Evolutionary conservation across 306 rosid genomes (phyloP).

Genomic region (Oxytropis ochrocephala): DNA sequence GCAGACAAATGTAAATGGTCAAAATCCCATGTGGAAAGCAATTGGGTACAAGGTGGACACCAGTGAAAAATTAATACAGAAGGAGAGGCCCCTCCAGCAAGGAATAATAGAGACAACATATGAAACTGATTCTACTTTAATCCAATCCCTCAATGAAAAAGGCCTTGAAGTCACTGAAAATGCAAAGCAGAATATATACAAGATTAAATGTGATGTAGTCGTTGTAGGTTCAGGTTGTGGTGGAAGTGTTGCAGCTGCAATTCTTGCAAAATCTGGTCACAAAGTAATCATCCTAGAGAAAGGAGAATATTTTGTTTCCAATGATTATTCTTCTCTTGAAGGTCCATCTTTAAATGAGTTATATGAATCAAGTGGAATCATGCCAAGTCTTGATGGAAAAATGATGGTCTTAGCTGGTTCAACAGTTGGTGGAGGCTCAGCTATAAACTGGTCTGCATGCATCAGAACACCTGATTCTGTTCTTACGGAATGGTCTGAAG

Average conservation of each 20-base stretch:
- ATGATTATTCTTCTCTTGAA: slow-evolving; percentile 81
- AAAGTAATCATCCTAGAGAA: slow-evolving; percentile 80
- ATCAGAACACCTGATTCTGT: slow-evolving; percentile 70
- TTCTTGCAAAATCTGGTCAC: slow-evolving; percentile 71
- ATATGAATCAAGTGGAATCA: slow-evolving; percentile 61
- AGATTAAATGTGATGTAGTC: slow-evolving; percentile 81
- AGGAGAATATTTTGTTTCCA: slow-evolving; percentile 72
- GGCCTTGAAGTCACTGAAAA: slow-evolving; percentile 64
- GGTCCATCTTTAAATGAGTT: slow-evolving; percentile 71
- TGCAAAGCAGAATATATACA: slow-evolving; percentile 31
- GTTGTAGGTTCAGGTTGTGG: slow-evolving; percentile 90
- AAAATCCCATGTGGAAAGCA: slow-evolving; percentile 66
- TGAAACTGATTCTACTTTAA: slow-evolving; percentile 43
- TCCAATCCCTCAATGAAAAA: slow-evolving; percentile 48
- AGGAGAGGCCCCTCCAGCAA: slow-evolving; percentile 68
- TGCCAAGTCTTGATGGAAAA: slow-evolving; percentile 63
- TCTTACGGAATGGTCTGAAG: slow-evolving; percentile 66
- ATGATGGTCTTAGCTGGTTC: slow-evolving; percentile 75
- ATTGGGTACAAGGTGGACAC: slow-evolving; percentile 57
- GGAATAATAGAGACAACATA: slow-evolving; percentile 61
- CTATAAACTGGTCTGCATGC: slow-evolving; percentile 90
- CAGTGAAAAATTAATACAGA: slow-evolving; percentile 31
- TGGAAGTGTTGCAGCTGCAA: slow-evolving; percentile 96
- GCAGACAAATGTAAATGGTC: slow-evolving; percentile 51
- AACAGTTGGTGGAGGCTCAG: slow-evolving; percentile 95